Percentiles rank a stretch among this genome's conserved stretches.
Conservation (phyloP, 345 rosid species). For the Pelargonium nanum region DNA sequence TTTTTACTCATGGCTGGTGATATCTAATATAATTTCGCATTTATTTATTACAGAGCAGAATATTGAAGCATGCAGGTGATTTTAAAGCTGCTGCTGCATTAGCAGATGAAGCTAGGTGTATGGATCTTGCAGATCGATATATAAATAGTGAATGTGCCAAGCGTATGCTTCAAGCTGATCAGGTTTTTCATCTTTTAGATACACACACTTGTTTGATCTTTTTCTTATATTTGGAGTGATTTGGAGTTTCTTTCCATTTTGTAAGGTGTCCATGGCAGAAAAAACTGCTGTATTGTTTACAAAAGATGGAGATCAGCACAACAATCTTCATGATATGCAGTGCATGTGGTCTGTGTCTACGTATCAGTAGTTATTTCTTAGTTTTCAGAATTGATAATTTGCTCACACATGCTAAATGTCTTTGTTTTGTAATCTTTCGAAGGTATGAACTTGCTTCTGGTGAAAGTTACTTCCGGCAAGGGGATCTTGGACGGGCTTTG, state of each 20-base stretch:
- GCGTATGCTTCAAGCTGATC: conserved; percentile 98
- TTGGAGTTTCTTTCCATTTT: conserved; percentile 5
- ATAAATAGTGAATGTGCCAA: conserved; percentile 93
- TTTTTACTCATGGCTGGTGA: not conserved
- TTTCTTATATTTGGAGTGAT: conserved; percentile 2
- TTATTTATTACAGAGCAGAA: conserved; percentile 62
- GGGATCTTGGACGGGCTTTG: conserved; percentile 89
- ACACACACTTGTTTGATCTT: conserved; percentile 2
- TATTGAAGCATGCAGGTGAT: conserved; percentile 98
- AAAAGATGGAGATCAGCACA: conserved; percentile 96
- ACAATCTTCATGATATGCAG: conserved; percentile 99
- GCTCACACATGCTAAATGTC: conserved; percentile 2
- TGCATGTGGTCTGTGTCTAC: conserved; percentile 85
- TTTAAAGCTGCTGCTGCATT: conserved; percentile 77
- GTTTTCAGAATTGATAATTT: not conserved
- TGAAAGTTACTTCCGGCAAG: conserved; percentile 87
- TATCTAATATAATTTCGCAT: not conserved
- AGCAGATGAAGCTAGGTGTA: conserved; percentile 99
- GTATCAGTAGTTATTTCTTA: not conserved
- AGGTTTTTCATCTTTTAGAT: conserved; percentile 35
- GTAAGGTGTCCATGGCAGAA: conserved; percentile 83
- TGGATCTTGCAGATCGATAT: conserved; percentile 97
- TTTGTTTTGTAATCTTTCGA: conserved; percentile 6
- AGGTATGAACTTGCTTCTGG: conserved; percentile 99
- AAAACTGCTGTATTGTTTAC: conserved; percentile 90